A percentile compares a stretch with the other conserved stretches of the same genome.
Conservation (phyloP, 228 moss, liverwort and hornwort species). For the Sphagnum magellanicum region DNA sequence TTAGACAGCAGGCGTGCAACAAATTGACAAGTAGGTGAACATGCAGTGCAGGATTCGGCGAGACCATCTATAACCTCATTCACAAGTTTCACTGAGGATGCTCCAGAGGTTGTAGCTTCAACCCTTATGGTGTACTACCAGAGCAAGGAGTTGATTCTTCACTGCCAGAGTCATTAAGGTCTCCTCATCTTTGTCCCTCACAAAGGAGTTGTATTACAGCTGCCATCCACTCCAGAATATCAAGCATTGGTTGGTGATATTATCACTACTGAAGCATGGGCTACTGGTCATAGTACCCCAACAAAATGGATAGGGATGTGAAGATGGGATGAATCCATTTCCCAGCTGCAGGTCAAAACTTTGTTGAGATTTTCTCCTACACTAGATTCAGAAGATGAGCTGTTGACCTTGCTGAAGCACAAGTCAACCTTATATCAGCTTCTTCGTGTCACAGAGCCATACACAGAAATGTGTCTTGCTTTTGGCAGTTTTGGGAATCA, state of each 20-base stretch:
- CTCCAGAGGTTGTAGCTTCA: too few species aligned
- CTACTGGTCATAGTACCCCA: constrained; percentile 26
- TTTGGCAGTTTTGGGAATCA: too few species aligned
- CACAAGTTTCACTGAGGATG: too few species aligned
- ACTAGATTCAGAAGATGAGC: constrained; percentile 28
- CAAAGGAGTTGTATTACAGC: background rate
- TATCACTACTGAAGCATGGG: constrained; percentile 23
- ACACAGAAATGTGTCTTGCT: too few species aligned
- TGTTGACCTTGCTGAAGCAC: constrained; percentile 49
- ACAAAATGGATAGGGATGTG: constrained; percentile 12
- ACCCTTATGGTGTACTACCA: too few species aligned
- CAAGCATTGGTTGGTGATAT: constrained; percentile 13
- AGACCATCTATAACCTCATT: too few species aligned
- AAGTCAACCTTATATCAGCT: constrained; percentile 22
- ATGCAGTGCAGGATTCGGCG: too few species aligned
- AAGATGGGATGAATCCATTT: constrained; percentile 20
- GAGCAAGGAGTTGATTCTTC: too few species aligned
- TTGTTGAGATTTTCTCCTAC: constrained; percentile 44
- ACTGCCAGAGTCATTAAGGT: background rate
- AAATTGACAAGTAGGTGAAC: too few species aligned
- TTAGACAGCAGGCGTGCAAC: too few species aligned
- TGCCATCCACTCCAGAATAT: constrained; percentile 6
- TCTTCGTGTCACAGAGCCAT: background rate
- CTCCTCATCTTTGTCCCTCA: background rate
- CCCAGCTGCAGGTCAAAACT: constrained; percentile 13